Conservation (phyloP, 2,329 filamentous ascomycete genomes). For the Scorias spongiosa region DNA sequence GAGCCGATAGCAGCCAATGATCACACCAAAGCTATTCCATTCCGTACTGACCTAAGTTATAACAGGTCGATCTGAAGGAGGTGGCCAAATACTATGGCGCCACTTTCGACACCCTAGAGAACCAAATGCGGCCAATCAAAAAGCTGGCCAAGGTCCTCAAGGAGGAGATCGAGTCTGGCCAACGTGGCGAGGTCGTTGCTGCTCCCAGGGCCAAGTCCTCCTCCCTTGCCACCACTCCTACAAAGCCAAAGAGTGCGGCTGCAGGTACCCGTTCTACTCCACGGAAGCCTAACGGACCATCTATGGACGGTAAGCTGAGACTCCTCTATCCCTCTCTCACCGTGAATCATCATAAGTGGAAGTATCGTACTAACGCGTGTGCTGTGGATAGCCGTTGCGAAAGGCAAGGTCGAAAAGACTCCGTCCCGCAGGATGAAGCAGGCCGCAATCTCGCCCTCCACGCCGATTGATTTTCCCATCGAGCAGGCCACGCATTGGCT, state of each 20-base stretch:
- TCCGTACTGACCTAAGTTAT: not conserved
- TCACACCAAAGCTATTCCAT: not conserved
- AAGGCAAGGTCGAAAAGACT: not conserved
- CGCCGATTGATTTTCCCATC: too few relatives aligned
- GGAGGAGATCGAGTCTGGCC: conserved; percentile 10
- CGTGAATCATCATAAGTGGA: too few relatives aligned
- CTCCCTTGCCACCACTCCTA: conserved; percentile 2
- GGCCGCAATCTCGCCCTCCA: too few relatives aligned
- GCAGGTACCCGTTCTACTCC: too few relatives aligned
- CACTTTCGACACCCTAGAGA: conserved; percentile 34
- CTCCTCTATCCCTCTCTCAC: too few relatives aligned
- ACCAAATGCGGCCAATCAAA: conserved; percentile 30
- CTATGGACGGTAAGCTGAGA: too few relatives aligned
- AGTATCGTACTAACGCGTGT: too few relatives aligned
- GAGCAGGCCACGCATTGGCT: too few relatives aligned
- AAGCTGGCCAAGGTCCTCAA: conserved; percentile 23
- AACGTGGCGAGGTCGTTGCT: conserved; percentile 4
- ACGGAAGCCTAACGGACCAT: too few relatives aligned
- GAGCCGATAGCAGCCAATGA: not conserved
- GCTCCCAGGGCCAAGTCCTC: conserved; percentile 2
- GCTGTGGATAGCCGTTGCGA: not conserved
- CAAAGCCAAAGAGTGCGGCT: conserved; percentile 6
- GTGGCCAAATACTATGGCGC: conserved; percentile 32
- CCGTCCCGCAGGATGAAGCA: not conserved
- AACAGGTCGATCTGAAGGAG: conserved; percentile 29